Base-by-base conservation (phyloP, 306 rosid genomes). In the Heteromeles arbutifolia region DNA sequence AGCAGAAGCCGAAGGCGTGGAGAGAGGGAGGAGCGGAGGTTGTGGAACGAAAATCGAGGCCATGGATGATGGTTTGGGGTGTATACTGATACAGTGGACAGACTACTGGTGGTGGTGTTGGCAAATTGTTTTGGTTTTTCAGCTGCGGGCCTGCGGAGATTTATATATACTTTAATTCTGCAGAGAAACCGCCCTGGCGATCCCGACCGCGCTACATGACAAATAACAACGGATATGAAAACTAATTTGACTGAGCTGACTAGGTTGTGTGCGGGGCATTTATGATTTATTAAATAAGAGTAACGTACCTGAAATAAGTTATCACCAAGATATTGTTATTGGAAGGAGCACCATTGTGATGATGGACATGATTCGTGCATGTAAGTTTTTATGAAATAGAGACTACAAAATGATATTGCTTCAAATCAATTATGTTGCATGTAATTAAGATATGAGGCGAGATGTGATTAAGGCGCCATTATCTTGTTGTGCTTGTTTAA, bases 11-110 rank as follows among this genome's bases (percentile, higher is more conserved):
- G 74, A 67, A 29, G 63, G 37, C 19, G 64, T 15, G 53, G 52
- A 53, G 52, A 73, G 29, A 63, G 70, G 28, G 45, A 79, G 67
- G 12, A 72, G 71, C 19, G 82, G 57, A 77, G 82, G 43, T 12
- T 75, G 80, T 5, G 80, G 62, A 13, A 73, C 85, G 34, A 77
- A 64, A 58, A 85, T 71, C 67, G 93, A 84, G 71, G 83, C 89
- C 96, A 92, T 92, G 53, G 67, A 10, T 21, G 69, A 21, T 53
- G 43, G 48, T 7, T 15, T 17, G 8, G 67, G 12, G 18, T 45
- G 53, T 4, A 45, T 45, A 45, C 52, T 4, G 6, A 45, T 13
- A 14, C 21, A 0, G 53, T 48, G 3, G 19, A 48, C 53, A 25
- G 11, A 15, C 37, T 13, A 26, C 54, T 15, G 6, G 21, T 1